phyloP scores from a whole-genome alignment of 2,329 filamentous ascomycete species.

The Penicillium janthinellum region DNA sequence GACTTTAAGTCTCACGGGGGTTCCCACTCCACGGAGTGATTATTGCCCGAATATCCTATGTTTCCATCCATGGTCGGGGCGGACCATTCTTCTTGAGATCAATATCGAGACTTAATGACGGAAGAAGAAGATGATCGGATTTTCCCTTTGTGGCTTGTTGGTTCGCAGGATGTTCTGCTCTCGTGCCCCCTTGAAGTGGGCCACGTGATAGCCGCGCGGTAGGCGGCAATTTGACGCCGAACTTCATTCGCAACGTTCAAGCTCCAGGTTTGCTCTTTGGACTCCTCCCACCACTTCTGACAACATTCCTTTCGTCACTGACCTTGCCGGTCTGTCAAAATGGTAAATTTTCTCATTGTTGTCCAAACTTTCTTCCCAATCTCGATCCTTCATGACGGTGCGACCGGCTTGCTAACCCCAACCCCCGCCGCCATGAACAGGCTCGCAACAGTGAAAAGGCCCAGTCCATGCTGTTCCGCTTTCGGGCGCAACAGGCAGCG shows the following conservation, averaged over 20 bases:
- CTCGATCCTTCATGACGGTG: too few species aligned
- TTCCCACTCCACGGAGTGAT: neutral
- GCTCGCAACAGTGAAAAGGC: slow-evolving; percentile 98
- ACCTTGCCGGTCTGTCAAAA: slow-evolving; percentile 27
- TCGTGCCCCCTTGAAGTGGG: neutral
- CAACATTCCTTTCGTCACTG: slow-evolving; percentile 16
- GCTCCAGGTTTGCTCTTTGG: slow-evolving; percentile 26
- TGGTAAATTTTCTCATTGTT: slow-evolving; percentile 27
- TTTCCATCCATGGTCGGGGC: neutral
- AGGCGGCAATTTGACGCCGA: slow-evolving; percentile 29
- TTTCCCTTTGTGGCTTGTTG: neutral
- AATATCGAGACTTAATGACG: neutral
- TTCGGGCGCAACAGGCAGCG: slow-evolving; percentile 94
- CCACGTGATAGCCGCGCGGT: slow-evolving; percentile 21
- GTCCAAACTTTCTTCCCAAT: neutral
- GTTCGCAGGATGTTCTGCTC: neutral
- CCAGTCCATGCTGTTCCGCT: slow-evolving; percentile 99
- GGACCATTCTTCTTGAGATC: neutral
- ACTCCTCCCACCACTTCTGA: slow-evolving; percentile 22
- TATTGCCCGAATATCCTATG: neutral
- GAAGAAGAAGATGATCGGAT: neutral
- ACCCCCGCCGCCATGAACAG: slow-evolving; percentile 48
- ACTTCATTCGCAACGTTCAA: slow-evolving; percentile 30
- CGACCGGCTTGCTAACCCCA: slow-evolving; percentile 25
- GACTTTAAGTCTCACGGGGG: neutral